Base-by-base conservation (phyloP, 2,329 filamentous ascomycete genomes). In the Ophiocordyceps camponoti-saundersi region DNA sequence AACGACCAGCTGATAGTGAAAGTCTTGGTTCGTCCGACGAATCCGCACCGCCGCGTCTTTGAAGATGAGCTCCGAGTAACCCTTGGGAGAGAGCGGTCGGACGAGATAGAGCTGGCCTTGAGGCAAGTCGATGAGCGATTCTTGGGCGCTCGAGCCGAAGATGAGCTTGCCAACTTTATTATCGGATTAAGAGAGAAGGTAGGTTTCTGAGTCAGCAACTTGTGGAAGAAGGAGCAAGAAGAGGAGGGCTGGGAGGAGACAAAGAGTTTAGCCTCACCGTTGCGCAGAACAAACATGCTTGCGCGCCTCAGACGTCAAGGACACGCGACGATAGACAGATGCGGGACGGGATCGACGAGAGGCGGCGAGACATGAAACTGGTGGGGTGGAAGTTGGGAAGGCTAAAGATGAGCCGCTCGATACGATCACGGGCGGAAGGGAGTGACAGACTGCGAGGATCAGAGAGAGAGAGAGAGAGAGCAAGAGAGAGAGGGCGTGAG, bases 1-100 rank as follows among this genome's bases (percentile, higher is more conserved):
- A 41, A 96, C 78, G 40, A 96, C 90, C 13, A 98, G 85, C 63
- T 98, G 92, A 62, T 96, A 98, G 59, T 98, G 89, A 59, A 85
- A 95, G 47, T 96, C 88, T 62, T 95, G 89, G 20, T 85, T 89
- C 16, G 92, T 96, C 52, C 86, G 80, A 53, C 93, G 83, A 59
- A 98, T 93, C 52, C 83, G 87, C 46, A 90, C 87, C 44, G 87
- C 85, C 39, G 88, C 84, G 79, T 98, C 92, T 65, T 92, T 95
- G 74, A 95, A 98, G 65, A 98, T 94, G 61, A 96, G 87, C 65
- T 98, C 92, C 1, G 90, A 95, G 63, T 95, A 96, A 53, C 92
- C 92, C 65, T 98, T 98, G 48, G 90, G 88, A 8, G 90, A 96
- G 45, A 87, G 77, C 12, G 92, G 92, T 57, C 92, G 85, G 56